Evolutionary conservation across 1,284 basidiomycete species (phyloP).

Genomic region (Coriolopsis trogii): DNA sequence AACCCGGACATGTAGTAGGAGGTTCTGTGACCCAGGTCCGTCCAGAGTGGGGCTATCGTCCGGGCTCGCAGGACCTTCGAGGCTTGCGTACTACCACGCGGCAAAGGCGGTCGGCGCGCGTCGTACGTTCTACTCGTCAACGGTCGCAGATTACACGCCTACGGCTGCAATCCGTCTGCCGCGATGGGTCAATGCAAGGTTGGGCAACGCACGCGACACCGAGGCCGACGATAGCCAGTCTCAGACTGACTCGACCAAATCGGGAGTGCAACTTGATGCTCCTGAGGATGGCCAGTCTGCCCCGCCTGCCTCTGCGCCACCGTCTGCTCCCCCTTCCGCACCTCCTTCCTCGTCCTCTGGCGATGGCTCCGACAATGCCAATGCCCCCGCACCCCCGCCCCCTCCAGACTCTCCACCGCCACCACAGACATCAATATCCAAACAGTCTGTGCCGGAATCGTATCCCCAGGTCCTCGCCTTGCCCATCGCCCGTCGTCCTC

Average conservation of each 20-base stretch:
- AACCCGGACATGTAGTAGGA: constrained; percentile 32
- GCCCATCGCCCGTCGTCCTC: constrained; percentile 93
- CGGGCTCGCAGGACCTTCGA: constrained; percentile 14
- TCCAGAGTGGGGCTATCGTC: constrained; percentile 18
- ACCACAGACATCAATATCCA: constrained; percentile 66
- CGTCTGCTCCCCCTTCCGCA: constrained; percentile 29
- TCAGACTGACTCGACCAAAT: constrained; percentile 20
- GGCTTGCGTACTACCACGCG: constrained; percentile 11
- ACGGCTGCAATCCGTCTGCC: constrained; percentile 29
- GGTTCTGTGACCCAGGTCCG: constrained; percentile 28
- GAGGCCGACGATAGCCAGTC: constrained; percentile 16
- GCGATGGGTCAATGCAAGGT: constrained; percentile 33
- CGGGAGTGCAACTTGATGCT: constrained; percentile 27
- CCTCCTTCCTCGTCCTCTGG: constrained; percentile 33
- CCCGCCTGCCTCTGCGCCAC: constrained; percentile 32
- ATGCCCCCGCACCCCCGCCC: constrained; percentile 37
- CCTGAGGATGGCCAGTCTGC: constrained; percentile 31
- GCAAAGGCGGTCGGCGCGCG: constrained; percentile 10
- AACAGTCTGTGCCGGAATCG: constrained; percentile 82
- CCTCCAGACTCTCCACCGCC: constrained; percentile 39
- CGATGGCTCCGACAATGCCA: constrained; percentile 32
- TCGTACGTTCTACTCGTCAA: constrained; percentile 35
- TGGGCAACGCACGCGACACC: constrained; percentile 14
- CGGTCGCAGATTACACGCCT: constrained; percentile 33
- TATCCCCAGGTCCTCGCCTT: constrained; percentile 97